These are phyloP conservation scores for Tieghemiomyces parasiticus DNA, from an alignment of 192 early-diverging fungal species.

Conservation along the genomic window DNA sequence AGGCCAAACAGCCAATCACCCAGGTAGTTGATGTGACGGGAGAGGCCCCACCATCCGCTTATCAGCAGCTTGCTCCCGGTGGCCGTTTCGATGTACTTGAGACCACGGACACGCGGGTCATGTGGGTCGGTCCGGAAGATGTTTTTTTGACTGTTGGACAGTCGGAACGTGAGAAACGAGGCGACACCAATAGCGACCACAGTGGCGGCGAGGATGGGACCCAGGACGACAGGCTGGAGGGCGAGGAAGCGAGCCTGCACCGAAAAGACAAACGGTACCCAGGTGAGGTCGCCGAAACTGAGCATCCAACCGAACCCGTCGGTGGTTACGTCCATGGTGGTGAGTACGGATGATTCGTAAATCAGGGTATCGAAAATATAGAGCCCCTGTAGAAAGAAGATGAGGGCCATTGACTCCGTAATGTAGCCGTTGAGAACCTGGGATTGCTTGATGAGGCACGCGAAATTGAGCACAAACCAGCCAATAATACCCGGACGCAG, in stretches of 20 bases:
- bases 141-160: conserved; percentile 84
- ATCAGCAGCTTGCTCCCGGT: conserved; percentile 65
- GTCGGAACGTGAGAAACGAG: conserved; percentile 77
- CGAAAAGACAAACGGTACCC: conserved; percentile 85
- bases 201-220: conserved; percentile 17
- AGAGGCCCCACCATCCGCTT: conserved; percentile 89
- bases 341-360: conserved; percentile 58
- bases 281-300: conserved; percentile 61
- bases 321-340: conserved; percentile 96
- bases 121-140: conserved; percentile 61
- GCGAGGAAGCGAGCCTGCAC: conserved; percentile 82
- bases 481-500: conserved; percentile 86
- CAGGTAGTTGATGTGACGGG: conserved; percentile 90
- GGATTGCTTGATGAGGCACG: conserved; percentile 66
- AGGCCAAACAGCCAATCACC: conserved; percentile 91
- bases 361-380: conserved; percentile 77
- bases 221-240: conserved; percentile 46
- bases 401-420: conserved; percentile 63
- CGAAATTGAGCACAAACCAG: conserved; percentile 70
- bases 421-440: conserved; percentile 36
- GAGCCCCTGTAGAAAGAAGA: conserved; percentile 55
- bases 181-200: conserved; percentile 40
- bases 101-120: conserved; percentile 41
- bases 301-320: conserved; percentile 95
- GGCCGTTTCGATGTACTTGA: conserved; percentile 76